A percentile compares a stretch with the other conserved stretches of the same genome.
These are phyloP conservation scores for Leucocoprinus leucothites DNA, from an alignment of 768 basidiomycete genomes.

Conservation along the genomic window DNA sequence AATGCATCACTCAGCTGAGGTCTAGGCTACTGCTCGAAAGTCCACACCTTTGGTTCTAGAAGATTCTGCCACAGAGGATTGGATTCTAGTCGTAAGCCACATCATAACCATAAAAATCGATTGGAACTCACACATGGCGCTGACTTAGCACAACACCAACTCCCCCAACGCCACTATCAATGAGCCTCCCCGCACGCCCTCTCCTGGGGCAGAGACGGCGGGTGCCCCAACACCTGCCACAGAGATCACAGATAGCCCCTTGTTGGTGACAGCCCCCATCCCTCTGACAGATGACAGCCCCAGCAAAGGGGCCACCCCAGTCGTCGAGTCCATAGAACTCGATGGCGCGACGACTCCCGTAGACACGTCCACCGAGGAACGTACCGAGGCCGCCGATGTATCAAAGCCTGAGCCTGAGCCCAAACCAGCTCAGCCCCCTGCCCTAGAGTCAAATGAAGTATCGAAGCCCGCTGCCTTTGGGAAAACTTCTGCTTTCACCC, in stretches of 20 bases:
- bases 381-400: background rate
- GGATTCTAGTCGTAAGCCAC: slow-evolving; percentile 4
- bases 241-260: slow-evolving; percentile 1
- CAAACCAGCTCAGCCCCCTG: background rate
- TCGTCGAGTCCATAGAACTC: background rate
- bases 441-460: background rate
- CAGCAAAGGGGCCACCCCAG: background rate
- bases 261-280: background rate
- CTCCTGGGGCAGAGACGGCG: slow-evolving; percentile 16
- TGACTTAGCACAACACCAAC: background rate
- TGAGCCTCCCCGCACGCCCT: slow-evolving; percentile 23
- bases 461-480: background rate
- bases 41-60: background rate
- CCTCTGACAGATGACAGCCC: background rate
- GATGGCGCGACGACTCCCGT: background rate
- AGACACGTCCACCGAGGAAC: background rate
- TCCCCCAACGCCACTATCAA: slow-evolving; percentile 11
- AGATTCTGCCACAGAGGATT: slow-evolving; percentile 3
- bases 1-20: background rate
- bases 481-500: background rate
- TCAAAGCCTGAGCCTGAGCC: background rate
- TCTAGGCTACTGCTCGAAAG: background rate
- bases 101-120: background rate
- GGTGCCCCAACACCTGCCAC: slow-evolving; percentile 4
- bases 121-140: too few species aligned